Evolutionary conservation across 805 yeast species (phyloP).

Genomic region (Dipodascus geniculatus): DNA sequence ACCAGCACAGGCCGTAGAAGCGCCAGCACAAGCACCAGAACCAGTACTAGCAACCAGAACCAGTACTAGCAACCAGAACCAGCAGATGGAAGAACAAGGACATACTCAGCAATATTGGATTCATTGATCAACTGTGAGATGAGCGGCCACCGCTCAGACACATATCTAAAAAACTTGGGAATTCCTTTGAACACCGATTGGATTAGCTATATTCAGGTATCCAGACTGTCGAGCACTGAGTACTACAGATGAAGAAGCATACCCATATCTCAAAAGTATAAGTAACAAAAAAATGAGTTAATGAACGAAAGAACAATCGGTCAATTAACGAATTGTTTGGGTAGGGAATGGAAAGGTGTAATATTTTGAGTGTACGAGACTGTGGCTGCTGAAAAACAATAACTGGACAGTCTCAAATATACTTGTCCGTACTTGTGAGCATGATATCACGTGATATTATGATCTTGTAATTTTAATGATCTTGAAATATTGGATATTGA

Average conservation of each 20-base stretch:
- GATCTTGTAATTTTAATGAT: too few relatives aligned
- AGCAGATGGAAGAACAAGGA: not conserved
- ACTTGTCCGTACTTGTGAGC: too few relatives aligned
- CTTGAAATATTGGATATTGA: too few relatives aligned
- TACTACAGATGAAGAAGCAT: conserved; percentile 10
- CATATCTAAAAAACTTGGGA: conserved; percentile 92
- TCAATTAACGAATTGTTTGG: conserved; percentile 3
- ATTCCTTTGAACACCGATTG: conserved; percentile 60
- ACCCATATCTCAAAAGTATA: not conserved
- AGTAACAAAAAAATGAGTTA: not conserved
- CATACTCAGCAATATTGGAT: conserved; percentile 65
- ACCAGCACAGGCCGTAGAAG: too few relatives aligned
- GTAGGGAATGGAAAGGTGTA: too few relatives aligned
- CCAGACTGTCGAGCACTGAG: conserved; percentile 28
- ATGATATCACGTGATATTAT: too few relatives aligned
- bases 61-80: not conserved
- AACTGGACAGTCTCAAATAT: too few relatives aligned
- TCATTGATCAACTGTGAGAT: conserved; percentile 79
- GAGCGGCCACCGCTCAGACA: conserved; percentile 98
- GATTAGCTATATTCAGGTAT: conserved; percentile 39
- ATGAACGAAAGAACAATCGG: conserved; percentile 5
- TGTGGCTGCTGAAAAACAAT: too few relatives aligned
- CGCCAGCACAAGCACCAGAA: too few relatives aligned
- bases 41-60: not conserved
- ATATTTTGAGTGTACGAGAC: too few relatives aligned